Conservation (phyloP, 192 early-diverging fungal species). For the Allomyces arbusculus region DNA sequence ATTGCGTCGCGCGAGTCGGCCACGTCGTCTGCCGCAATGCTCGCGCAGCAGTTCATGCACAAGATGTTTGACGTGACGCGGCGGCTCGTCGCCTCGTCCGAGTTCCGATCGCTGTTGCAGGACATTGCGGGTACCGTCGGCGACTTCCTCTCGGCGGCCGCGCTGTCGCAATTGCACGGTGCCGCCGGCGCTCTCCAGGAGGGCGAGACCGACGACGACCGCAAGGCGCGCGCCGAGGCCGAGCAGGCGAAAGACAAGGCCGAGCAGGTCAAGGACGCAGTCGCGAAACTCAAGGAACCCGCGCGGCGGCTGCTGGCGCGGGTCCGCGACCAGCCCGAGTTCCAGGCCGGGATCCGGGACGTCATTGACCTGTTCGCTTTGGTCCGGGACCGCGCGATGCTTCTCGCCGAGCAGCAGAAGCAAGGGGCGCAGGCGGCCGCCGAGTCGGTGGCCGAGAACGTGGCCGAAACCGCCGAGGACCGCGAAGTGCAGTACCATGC, state of each 20-base stretch:
- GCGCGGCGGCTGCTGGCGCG: neutral
- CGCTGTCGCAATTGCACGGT: neutral
- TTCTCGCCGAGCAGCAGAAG: neutral
- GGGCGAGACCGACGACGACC: neutral
- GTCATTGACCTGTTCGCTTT: neutral
- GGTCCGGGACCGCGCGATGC: neutral
- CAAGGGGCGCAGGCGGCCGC: neutral
- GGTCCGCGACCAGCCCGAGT: neutral
- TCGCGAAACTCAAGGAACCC: neutral
- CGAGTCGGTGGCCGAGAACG: neutral
- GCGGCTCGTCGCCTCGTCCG: neutral
- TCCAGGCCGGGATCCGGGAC: neutral
- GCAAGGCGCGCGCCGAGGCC: neutral
- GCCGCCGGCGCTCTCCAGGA: neutral
- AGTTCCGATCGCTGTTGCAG: neutral
- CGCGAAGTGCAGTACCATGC: neutral
- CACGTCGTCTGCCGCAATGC: no score
- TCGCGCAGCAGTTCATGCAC: neutral
- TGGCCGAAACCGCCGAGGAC: neutral
- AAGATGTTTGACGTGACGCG: neutral
- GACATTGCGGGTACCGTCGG: neutral
- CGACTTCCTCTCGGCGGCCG: neutral
- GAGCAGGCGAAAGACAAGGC: neutral
- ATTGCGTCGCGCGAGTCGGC: no score
- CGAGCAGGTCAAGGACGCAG: neutral